Evolutionary conservation across 371 early-diverging fungal species (phyloP), one percentile per base, ranked within the genome.

Genomic region (Actinomortierella ambigua): DNA sequence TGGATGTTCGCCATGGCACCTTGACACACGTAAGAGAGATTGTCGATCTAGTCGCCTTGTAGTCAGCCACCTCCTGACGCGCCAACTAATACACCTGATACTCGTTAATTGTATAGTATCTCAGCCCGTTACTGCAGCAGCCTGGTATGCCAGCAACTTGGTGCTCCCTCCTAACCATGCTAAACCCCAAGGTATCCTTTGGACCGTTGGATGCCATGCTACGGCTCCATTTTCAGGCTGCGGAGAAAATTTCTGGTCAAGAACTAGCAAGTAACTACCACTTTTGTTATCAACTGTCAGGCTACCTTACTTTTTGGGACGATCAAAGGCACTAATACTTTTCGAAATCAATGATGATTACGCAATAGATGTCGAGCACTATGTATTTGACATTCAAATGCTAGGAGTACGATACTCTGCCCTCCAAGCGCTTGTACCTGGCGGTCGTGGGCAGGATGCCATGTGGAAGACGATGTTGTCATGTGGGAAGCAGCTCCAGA

Each of bases 1-100:
- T 57, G 43, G 75, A 73, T 46, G 75, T 66, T 22, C 59, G 75
- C 46, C 60, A 62, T 24, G 58, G 75, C 34, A 49, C 75, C 5
- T 49, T 73, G 47, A 67, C 61, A 8, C 56, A 67, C 42, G 75
- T 73, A 60, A 40, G 75, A 39, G 18, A 18, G 20, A 22, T 3
- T 6, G 11, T 53, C 22, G 2, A 22, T 15, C 20, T 40, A 17
- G 20, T 7, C 13, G 8, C 4, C 11, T 34, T 34, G 11, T 34
- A 6, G 4, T 11, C 2, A 15, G 26, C 5, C 20, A 13, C 15
- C n/a, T n/a, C n/a, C 26, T 42, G 42, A 17, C 24, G 5, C 42
- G 22, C 15, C 9, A 24, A 22, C 22, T 48, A 48, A 48, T 22
- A 18, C 14, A 23, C 42, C 23, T 22, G 9, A 20, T 15, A 39